phyloP scores from a whole-genome alignment of 345 rosid species.

The Brassica napus region Da-Ae NC_063445.1:4121501-4122000 shows the following conservation, averaged over 20 bases:
- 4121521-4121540: not conserved
- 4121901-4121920: conserved; percentile 47
- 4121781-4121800: conserved; percentile 6
- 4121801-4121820: conserved; percentile 16
- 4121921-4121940: conserved; percentile 37
- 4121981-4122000: conserved; percentile 70
- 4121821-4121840: conserved; percentile 6
- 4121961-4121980: conserved; percentile 64
- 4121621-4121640: conserved; percentile 42
- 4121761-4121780: conserved; percentile 24
- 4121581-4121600: conserved; percentile 29
- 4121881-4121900: conserved; percentile 1
- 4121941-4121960: conserved; percentile 35
- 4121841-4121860: not conserved
- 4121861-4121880: conserved; percentile 21
- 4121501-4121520: conserved; percentile 12
- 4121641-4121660: conserved; percentile 9
- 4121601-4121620: conserved; percentile 25
- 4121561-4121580: conserved; percentile 19
- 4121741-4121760: conserved; percentile 13
- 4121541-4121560: conserved; percentile 8
- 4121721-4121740: conserved; percentile 20
- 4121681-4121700: conserved; percentile 14
- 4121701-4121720: conserved; percentile 26
- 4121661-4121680: not conserved